phyloP scores from a whole-genome alignment of 257 asterid genomes.

The Solanum paucissectum region DNA sequence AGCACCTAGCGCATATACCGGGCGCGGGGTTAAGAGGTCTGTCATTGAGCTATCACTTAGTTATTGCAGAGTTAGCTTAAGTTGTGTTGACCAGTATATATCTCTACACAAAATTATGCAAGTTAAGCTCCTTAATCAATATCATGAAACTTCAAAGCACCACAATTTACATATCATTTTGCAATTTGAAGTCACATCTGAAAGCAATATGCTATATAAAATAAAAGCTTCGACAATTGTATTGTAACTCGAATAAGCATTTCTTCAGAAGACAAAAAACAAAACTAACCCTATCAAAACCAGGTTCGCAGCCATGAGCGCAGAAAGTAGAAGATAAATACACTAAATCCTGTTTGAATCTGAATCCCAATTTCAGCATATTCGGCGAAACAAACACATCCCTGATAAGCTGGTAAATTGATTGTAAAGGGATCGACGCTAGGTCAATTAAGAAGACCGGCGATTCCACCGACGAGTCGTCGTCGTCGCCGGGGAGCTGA shows the following conservation, averaged over 20 bases:
- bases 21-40: not conserved
- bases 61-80: not conserved
- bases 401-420: conserved; percentile 45
- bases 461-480: conserved; percentile 12
- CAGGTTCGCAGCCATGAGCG: conserved; percentile 53
- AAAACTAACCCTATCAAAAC: conserved; percentile 54
- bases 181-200: not conserved
- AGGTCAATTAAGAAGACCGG: conserved; percentile 76
- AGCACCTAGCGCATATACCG: not conserved
- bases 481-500: conserved; percentile 11
- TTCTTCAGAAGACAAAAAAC: not conserved
- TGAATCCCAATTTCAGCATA: conserved; percentile 64
- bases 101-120: not conserved
- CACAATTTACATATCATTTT: not conserved
- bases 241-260: not conserved
- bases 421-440: conserved; percentile 30
- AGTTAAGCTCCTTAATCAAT: not conserved
- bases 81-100: not conserved
- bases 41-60: not conserved
- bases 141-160: not conserved
- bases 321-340: conserved; percentile 72
- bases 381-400: conserved; percentile 36
- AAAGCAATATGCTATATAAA: not conserved
- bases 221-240: not conserved
- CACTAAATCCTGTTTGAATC: conserved; percentile 86